Evolutionary conservation across 2,329 filamentous ascomycete genomes (phyloP), one percentile per base, ranked within the genome.

Genomic region (Aspergillus intermedius): DNA sequence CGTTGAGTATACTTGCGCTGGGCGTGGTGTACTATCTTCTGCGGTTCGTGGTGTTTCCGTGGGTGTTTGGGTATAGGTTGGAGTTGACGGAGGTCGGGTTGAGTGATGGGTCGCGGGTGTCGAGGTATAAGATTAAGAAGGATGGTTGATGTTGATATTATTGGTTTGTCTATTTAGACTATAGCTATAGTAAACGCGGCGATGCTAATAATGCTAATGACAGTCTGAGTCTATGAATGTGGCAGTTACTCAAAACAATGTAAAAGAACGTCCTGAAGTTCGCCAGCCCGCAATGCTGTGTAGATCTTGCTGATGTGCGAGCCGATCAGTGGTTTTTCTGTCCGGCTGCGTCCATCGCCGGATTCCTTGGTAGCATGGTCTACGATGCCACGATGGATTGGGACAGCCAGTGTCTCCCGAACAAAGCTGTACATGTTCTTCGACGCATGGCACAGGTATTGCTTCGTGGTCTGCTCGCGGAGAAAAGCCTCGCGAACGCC

Each of bases 371-470:
- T 56, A 1, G 63, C 60, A 22, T 68, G 63, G 23, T 67, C 64
- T 5, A 52, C 49, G 1, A 66, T 46, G 3, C 63, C 65, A 17
- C 58, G 60, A 46, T 67, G 62, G 51, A 67, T 56, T 4, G 62
- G 61, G 10, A 73, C 58, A 1, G 49, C 53, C 15, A 73, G 58
- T 5, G 60, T 60, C 8, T 56, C 49, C 2, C 70, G 63, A 6
- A 73, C 65, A 47, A 65, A 68, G 3, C 37, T 42, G 55, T 73
- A 74, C 17, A 72, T 49, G 2, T 44, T 53, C 17, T 49, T 52
- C 7, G 68, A 65, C 4, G 62, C 59, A 6, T 48, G 43, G 25
- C 70, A 63, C 1, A 72, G 62, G 37, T 65, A 56, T 1, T 23
- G 9, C 9, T 44, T 30, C 0, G 54, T 61, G 1, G 51, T 57